Conservation (phyloP, 257 asterid species). For the Forsythia suspensa region DNA sequence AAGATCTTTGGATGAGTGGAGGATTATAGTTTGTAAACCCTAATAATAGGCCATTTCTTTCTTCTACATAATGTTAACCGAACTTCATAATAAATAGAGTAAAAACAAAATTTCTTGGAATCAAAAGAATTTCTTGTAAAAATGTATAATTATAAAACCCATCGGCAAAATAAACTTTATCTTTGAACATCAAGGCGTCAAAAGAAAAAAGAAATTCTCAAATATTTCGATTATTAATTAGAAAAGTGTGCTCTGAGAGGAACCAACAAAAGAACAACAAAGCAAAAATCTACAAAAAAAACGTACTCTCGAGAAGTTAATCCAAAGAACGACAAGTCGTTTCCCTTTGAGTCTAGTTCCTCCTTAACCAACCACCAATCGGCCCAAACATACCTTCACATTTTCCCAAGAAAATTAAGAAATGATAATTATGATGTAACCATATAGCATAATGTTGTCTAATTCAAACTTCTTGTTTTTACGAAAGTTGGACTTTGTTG, state of each 20-base stretch:
- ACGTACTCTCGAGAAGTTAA: conserved; percentile 45
- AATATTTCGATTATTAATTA: background rate
- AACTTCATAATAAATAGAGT: too few relatives aligned
- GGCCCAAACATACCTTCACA: conserved; percentile 49
- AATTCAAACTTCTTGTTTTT: conserved; percentile 39
- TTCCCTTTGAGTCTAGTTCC: conserved; percentile 43
- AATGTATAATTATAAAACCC: background rate
- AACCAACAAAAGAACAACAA: background rate
- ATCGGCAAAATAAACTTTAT: background rate
- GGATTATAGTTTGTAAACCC: background rate
- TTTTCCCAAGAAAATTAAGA: background rate
- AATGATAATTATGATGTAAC: background rate
- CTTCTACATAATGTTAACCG: too few relatives aligned
- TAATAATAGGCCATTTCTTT: too few relatives aligned
- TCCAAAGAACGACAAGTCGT: conserved; percentile 61
- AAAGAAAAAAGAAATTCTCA: background rate
- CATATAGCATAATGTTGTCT: background rate
- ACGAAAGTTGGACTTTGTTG: conserved; percentile 40
- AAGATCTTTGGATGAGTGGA: too few relatives aligned
- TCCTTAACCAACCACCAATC: conserved; percentile 79
- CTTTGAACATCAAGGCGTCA: background rate
- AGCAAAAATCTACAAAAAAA: background rate
- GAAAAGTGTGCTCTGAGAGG: background rate
- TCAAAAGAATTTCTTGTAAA: too few relatives aligned
- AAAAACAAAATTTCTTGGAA: too few relatives aligned